Evolutionary conservation across 371 early-diverging fungal species (phyloP).

Genomic region (Mucor mucedo): DNA sequence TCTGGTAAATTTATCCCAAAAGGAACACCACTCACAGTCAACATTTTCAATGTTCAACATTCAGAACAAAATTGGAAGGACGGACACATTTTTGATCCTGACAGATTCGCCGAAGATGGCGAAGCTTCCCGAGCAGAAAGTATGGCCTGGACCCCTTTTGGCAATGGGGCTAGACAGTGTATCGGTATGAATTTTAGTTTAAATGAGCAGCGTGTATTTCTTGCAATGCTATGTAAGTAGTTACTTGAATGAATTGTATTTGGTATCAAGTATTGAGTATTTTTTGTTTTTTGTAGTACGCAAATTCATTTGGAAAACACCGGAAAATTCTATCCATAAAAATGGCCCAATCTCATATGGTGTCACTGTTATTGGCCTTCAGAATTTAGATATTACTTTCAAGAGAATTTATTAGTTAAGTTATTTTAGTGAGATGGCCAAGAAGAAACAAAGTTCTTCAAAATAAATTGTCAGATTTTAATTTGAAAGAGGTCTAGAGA

Average conservation of each 20-base stretch:
- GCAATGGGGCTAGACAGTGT: conserved; percentile 38
- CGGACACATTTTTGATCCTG: conserved; percentile 13
- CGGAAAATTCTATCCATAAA: conserved; percentile 5
- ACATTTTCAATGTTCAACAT: conserved; percentile 43
- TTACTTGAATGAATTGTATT: background rate
- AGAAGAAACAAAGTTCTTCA: too few relatives aligned
- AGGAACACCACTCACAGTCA: conserved; percentile 43
- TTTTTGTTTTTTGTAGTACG: background rate
- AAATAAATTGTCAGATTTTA: too few relatives aligned
- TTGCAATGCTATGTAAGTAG: conserved; percentile 43
- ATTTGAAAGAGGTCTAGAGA: too few relatives aligned
- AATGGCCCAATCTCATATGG: background rate
- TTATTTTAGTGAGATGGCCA: too few relatives aligned
- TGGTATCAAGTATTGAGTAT: background rate
- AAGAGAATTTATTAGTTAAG: background rate
- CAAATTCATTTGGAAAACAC: conserved; percentile 6
- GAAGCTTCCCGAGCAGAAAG: conserved; percentile 8
- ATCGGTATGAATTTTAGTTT: conserved; percentile 55
- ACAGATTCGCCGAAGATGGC: conserved; percentile 10
- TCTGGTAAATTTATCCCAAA: conserved; percentile 53
- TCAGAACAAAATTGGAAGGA: conserved; percentile 34
- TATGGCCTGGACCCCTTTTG: conserved; percentile 39
- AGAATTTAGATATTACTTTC: conserved; percentile 3
- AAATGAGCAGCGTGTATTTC: conserved; percentile 49
- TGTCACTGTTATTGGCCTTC: background rate